Evolutionary conservation across 169 alveolate species (phyloP).

Genomic region (Plasmodium inui): DNA sequence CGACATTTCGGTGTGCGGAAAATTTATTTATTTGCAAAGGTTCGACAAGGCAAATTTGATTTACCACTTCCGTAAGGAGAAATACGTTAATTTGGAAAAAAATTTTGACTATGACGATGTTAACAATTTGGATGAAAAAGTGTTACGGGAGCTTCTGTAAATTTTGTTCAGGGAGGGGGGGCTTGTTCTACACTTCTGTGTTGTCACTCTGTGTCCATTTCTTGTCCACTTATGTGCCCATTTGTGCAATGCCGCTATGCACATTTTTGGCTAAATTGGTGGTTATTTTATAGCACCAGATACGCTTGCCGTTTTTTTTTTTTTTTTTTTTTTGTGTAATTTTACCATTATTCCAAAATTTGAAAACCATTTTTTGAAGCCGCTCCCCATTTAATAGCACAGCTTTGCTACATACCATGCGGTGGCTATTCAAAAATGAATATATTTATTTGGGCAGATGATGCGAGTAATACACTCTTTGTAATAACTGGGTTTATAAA

Average conservation of each 20-base stretch:
- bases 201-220: neutral
- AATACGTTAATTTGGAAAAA: slow-evolving; percentile 56
- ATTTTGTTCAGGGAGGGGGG: neutral
- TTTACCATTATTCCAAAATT: neutral
- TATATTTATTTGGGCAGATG: neutral
- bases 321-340: slow-evolving; percentile 1
- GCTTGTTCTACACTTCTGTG: neutral
- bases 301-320: neutral
- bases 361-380: neutral
- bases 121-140: slow-evolving; percentile 12
- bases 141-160: slow-evolving; percentile 31
- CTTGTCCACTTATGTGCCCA: neutral
- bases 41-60: slow-evolving; percentile 52
- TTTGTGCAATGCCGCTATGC: neutral
- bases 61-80: slow-evolving; percentile 54
- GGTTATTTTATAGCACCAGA: neutral
- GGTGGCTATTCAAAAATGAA: neutral
- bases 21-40: slow-evolving; percentile 56
- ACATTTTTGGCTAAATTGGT: neutral
- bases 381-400: neutral
- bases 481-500: slow-evolving; percentile 1
- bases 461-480: neutral
- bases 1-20: slow-evolving; percentile 63
- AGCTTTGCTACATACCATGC: neutral
- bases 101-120: slow-evolving; percentile 62